Percentiles rank a stretch among this genome's conserved stretches.
Evolutionary conservation across 192 early-diverging fungal species (phyloP).

Genomic region (Geosiphon pyriformis): DNA sequence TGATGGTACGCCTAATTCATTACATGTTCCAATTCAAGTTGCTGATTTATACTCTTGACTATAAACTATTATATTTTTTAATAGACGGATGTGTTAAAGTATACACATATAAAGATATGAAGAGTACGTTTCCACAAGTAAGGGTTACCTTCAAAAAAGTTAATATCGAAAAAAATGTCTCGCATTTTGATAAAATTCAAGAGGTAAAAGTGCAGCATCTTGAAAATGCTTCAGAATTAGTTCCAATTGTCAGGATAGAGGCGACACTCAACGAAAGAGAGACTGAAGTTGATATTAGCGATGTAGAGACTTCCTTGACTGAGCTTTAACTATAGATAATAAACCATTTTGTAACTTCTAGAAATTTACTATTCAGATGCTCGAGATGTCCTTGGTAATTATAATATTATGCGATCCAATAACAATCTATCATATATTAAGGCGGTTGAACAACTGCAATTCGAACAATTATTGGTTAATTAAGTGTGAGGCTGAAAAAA

Average conservation of each 20-base stretch:
- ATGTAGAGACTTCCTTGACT: too few species aligned
- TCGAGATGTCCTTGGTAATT: too few species aligned
- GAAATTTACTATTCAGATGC: too few species aligned
- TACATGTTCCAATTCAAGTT: not conserved
- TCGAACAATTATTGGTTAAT: too few species aligned
- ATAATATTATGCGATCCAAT: too few species aligned
- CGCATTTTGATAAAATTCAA: not conserved
- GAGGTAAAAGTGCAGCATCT: not conserved
- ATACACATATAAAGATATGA: conserved; percentile 45
- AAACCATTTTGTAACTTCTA: too few species aligned
- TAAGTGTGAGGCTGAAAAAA: too few species aligned
- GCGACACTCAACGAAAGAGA: not conserved
- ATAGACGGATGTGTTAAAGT: conserved; percentile 63
- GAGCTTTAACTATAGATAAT: too few species aligned
- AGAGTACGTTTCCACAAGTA: not conserved
- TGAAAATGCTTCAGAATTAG: not conserved
- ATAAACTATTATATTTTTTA: not conserved
- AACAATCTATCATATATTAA: too few species aligned
- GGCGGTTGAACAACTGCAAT: too few species aligned
- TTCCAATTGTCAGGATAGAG: not conserved
- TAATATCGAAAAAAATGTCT: not conserved
- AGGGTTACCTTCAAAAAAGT: not conserved
- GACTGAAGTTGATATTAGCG: not conserved
- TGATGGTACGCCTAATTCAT: conserved; percentile 57
- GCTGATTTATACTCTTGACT: not conserved